Evolutionary conservation across 805 yeast species (phyloP).

Genomic region (Ogataea henricii): DNA sequence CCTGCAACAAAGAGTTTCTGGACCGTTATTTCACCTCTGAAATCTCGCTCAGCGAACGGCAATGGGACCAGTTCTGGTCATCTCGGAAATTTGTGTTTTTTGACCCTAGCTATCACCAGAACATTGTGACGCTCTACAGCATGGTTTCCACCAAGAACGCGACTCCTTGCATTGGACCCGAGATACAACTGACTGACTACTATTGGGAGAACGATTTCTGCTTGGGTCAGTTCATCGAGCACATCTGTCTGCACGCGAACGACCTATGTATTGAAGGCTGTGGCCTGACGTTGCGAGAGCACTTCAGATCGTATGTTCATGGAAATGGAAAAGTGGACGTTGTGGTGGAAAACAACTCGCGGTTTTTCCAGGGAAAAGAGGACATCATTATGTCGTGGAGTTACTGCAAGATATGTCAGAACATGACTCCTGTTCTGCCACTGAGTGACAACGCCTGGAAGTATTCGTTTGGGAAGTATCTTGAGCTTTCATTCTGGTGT

Average conservation of each 20-base stretch:
- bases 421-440: conserved; percentile 72
- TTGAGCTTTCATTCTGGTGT: conserved; percentile 85
- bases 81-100: conserved; percentile 48
- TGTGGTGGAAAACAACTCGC: conserved; percentile 60
- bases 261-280: conserved; percentile 81
- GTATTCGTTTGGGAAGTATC: conserved; percentile 88
- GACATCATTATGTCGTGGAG: conserved; percentile 88
- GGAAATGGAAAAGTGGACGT: conserved; percentile 83
- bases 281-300: conserved; percentile 67
- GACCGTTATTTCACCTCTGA: conserved; percentile 33
- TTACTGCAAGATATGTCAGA: conserved; percentile 77
- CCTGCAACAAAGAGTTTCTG: conserved; percentile 32
- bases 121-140: conserved; percentile 74
- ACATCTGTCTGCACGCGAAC: conserved; percentile 65
- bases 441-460: conserved; percentile 89
- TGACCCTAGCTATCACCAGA: conserved; percentile 76
- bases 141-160: conserved; percentile 81
- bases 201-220: conserved; percentile 91
- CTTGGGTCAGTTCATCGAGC: conserved; percentile 86
- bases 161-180: conserved; percentile 93
- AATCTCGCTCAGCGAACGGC: conserved; percentile 45
- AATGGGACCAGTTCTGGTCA: conserved; percentile 65
- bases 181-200: conserved; percentile 76
- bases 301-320: conserved; percentile 85
- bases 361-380: conserved; percentile 58